Conservation (phyloP, 1,284 basidiomycete species). For the Papiliotrema flavescens region DNA sequence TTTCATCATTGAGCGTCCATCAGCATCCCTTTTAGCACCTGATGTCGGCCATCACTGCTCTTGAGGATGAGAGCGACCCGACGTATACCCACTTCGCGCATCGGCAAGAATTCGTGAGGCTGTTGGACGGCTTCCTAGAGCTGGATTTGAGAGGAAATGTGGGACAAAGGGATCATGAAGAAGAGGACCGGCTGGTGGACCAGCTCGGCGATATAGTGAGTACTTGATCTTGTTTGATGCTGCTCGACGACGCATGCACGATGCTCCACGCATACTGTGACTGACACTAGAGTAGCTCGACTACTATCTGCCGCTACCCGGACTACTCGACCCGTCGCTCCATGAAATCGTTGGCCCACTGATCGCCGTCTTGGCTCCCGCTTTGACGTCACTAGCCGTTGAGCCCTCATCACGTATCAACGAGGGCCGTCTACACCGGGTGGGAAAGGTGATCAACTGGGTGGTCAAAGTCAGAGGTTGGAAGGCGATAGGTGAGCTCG, state of each 20-base stretch:
- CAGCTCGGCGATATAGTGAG: slow-evolving; percentile 48
- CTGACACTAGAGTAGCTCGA: slow-evolving; percentile 59
- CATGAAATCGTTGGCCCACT: slow-evolving; percentile 75
- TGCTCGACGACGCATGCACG: slow-evolving; percentile 2
- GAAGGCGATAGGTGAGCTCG: slow-evolving; percentile 82
- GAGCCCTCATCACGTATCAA: slow-evolving; percentile 5
- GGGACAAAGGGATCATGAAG: slow-evolving; percentile 51
- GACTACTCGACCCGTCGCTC: slow-evolving; percentile 94
- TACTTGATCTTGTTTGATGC: background rate
- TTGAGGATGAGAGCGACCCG: slow-evolving; percentile 44
- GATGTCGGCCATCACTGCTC: slow-evolving; percentile 7
- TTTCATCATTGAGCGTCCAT: background rate
- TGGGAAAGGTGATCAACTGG: slow-evolving; percentile 67
- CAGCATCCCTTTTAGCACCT: background rate
- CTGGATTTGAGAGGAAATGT: slow-evolving; percentile 54
- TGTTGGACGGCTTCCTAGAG: slow-evolving; percentile 57
- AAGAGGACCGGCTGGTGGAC: slow-evolving; percentile 53
- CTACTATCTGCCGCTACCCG: slow-evolving; percentile 89
- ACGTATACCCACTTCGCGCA: slow-evolving; percentile 48
- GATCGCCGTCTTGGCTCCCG: slow-evolving; percentile 61
- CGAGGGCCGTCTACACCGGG: slow-evolving; percentile 23
- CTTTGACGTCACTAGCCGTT: slow-evolving; percentile 56
- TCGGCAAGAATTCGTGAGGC: slow-evolving; percentile 56
- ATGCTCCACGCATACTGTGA: slow-evolving; percentile 1
- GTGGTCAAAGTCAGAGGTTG: slow-evolving; percentile 87